These are phyloP conservation scores for Carex scoparia DNA, from an alignment of 176 grass and related monocot genomes.

Conservation along the genomic window DNA sequence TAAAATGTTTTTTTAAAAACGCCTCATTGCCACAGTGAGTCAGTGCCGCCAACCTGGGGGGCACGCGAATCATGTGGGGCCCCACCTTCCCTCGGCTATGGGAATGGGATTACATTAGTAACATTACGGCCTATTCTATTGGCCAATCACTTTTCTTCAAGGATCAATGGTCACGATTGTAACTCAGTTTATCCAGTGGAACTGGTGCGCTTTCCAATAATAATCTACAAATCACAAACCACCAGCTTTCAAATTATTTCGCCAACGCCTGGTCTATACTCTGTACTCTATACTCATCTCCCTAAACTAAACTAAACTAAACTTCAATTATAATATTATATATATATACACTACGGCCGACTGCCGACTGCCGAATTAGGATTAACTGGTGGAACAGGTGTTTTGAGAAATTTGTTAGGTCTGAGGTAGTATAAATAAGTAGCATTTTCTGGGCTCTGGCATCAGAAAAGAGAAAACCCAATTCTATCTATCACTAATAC, in stretches of 20 bases:
- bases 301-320: background rate
- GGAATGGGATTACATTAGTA: background rate
- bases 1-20: background rate
- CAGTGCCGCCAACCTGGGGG: slow-evolving; percentile 7
- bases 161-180: background rate
- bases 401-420: background rate
- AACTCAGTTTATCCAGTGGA: background rate
- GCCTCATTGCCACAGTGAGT: background rate
- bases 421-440: slow-evolving; percentile 18
- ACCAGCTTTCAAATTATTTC: background rate
- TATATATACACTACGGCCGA: too few species aligned
- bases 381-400: background rate
- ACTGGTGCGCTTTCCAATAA: slow-evolving; percentile 10
- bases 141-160: background rate
- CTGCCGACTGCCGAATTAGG: too few species aligned
- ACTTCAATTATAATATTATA: background rate
- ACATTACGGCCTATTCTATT: background rate
- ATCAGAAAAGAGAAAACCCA: background rate
- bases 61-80: background rate
- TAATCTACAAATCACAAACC: slow-evolving; percentile 4
- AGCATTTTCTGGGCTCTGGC: background rate
- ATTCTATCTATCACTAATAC: background rate
- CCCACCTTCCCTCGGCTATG: background rate
- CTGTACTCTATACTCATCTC: background rate
- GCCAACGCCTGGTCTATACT: background rate